Evolutionary conservation across 768 basidiomycete species (phyloP), one percentile per base, ranked within the genome.

Genomic region (Mycena vulgaris): DNA sequence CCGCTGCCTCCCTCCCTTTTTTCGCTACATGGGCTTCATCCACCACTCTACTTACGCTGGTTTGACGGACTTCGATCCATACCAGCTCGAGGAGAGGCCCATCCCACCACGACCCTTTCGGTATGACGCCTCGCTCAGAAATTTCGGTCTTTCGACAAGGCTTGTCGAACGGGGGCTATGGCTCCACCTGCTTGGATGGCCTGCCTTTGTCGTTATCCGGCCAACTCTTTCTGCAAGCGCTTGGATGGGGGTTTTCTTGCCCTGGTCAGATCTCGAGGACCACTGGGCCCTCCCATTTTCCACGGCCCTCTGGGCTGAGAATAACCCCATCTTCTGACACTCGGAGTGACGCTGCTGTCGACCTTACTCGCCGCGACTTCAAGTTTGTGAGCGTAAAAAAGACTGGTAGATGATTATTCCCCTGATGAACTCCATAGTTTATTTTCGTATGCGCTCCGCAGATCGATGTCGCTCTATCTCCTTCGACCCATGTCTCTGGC

Each of bases 211-310:
- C n/a, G 35, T 69, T 10, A n/a, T 17, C 53, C 31, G 49, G 56
- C 16, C 68, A 69, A 28, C 37, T 69, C 1, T 23, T 21, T 31
- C 45, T 69, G 11, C 68, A 69, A 53, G 63, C 19, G 0, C 25
- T 63, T 1, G 68, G 56, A 17, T 69, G 68, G 68, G 31, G 2
- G 5, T 69, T n/a, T 69, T 45, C 42, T 69, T 9, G 63, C 56
- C 25, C 49, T 35, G 16, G 31, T 69, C 2, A 19, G 25, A 48
- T 19, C 9, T 25, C 61, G 35, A 2, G 49, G 63, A 25, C 49
- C n/a, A 16, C 16, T 69, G 11, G n/a, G 55, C 68, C 19, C 62
- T 69, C 19, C 63, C 68, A 25, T 28, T 33, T 30, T 33, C 48
- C n/a, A n/a, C 33, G 10, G 58, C 58, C 2, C 42, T 33, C 28